Evolutionary conservation across 2,329 filamentous ascomycete species (phyloP), one percentile per base, ranked within the genome.

Genomic region (Rutstroemia sp.): DNA sequence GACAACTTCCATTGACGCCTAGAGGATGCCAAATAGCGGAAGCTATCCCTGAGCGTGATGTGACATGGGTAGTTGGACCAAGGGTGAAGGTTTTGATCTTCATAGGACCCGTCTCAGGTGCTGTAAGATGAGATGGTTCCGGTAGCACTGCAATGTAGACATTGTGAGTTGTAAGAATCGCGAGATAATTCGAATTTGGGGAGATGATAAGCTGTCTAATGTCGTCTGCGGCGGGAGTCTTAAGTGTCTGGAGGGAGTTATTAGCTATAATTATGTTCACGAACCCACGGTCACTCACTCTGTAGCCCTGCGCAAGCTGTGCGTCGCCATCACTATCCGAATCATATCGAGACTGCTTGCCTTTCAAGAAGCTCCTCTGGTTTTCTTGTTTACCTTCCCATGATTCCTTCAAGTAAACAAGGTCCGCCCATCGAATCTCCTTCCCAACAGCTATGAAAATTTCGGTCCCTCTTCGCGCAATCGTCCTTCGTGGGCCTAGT

Each of bases 21-120:
- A 97, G 76, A 1, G 94, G 94, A 73, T 99, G 94, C 92, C 94
- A 99, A 57, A 96, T 66, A 4, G 86, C 88, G 1, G 90, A 89
- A 21, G 86, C 84, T 56, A 99, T 78, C 1, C 89, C 83, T 7
- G 90, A 83, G 62, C 91, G 86, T 48, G 92, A 89, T 50, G 92
- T 86, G 49, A 96, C 90, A 71, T 97, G 92, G 3, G 88, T 91
- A 2, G 90, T 95, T 30, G 92, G 91, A 1, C 92, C 92, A n/a
- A 97, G 78, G 19, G 92, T 92, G 73, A 89, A 95, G 53, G 89
- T 89, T 71, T 89, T 95, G 30, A 92, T 78, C 67, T 88, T 89
- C 65, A 96, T 78, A 5, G 86, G 82, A 9, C 80, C 78, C 48
- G 73, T 76, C 66, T 92, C 89, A 47, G 80, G 77, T 58, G 83